Conservation (phyloP, 208 protist genomes). For the Leishmania turanica region DNA sequence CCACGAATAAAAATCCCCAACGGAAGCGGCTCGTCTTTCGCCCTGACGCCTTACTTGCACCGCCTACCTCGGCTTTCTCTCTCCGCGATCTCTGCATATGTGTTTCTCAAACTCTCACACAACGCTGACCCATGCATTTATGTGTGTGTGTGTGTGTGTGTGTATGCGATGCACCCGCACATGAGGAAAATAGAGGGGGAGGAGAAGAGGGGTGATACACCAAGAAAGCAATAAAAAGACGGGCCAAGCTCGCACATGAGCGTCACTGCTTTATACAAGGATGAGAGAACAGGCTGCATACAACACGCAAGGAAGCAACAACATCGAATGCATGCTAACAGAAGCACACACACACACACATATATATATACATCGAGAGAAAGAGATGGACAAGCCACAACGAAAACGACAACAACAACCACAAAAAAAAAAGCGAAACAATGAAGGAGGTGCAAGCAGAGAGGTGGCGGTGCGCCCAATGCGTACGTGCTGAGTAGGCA, state of each 20-base stretch:
- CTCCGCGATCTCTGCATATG: not conserved
- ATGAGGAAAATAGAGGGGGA: not conserved
- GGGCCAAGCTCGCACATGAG: not conserved
- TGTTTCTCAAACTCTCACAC: not conserved
- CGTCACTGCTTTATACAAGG: not conserved
- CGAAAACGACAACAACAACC: no score
- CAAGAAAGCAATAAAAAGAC: not conserved
- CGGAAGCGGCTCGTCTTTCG: not conserved
- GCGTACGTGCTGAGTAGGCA: not conserved
- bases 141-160: not conserved
- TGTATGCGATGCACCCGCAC: not conserved
- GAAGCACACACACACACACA: not conserved
- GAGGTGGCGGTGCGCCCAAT: not conserved
- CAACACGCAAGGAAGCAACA: not conserved
- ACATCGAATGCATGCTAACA: not conserved
- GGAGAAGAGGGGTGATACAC: not conserved
- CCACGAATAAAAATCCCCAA: not conserved
- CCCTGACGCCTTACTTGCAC: not conserved
- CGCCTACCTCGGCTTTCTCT: not conserved
- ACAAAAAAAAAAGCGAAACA: not conserved
- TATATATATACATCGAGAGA: not conserved
- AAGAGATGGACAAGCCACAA: not conserved
- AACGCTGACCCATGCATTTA: not conserved
- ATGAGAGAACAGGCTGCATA: not conserved
- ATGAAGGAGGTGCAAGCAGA: not conserved